These are phyloP conservation scores for Cicer pinnatifidum DNA, from an alignment of 306 rosid species.

Conservation along the genomic window DNA sequence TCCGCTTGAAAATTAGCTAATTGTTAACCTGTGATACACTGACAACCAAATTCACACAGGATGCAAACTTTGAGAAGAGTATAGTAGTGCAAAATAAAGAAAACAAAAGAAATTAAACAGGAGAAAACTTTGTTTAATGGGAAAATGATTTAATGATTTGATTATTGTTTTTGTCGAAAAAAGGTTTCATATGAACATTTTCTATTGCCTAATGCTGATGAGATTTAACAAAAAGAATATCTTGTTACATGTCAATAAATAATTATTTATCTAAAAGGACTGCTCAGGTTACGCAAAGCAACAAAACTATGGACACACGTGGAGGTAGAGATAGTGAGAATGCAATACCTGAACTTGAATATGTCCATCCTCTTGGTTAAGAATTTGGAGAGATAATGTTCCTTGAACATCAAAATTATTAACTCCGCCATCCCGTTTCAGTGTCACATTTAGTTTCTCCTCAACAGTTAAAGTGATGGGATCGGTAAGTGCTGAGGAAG, in stretches of 20 bases:
- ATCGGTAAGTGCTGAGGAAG: slow-evolving; percentile 81
- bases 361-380: slow-evolving; percentile 79
- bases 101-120: not conserved
- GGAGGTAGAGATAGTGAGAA: slow-evolving; percentile 18
- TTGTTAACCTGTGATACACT: not conserved
- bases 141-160: not conserved
- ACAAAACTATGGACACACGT: not conserved
- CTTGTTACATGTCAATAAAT: not conserved
- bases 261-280: not conserved
- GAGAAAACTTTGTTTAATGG: not conserved
- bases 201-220: not conserved
- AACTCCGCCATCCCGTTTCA: slow-evolving; percentile 95
- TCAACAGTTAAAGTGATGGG: slow-evolving; percentile 89
- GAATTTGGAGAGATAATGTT: slow-evolving; percentile 84
- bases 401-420: slow-evolving; percentile 95
- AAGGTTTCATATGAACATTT: not conserved
- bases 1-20: not conserved
- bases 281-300: slow-evolving; percentile 4
- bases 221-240: not conserved
- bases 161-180: not conserved
- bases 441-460: slow-evolving; percentile 87
- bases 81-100: not conserved
- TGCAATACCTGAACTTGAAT: slow-evolving; percentile 85
- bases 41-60: not conserved
- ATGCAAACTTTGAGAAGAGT: not conserved